These are phyloP conservation scores for Exidia glandulosa DNA, from an alignment of 768 basidiomycete species.

Conservation along the genomic window DNA sequence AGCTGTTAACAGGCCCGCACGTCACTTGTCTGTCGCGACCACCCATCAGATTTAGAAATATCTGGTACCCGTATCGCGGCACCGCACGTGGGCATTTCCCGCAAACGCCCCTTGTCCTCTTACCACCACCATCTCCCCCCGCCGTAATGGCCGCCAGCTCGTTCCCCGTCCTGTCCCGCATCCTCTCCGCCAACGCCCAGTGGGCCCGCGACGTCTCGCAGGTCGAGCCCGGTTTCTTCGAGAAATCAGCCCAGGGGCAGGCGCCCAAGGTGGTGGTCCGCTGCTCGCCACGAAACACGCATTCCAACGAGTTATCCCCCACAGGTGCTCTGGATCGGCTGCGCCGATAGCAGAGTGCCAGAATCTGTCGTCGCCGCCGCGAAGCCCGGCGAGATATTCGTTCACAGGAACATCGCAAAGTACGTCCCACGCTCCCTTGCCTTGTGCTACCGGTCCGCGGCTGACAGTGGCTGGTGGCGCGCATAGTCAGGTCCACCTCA, in stretches of 20 bases:
- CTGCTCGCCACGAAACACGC: not conserved
- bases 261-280: slow-evolving; percentile 39
- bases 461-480: slow-evolving; percentile 57
- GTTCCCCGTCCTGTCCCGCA: slow-evolving; percentile 20
- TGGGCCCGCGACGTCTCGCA: slow-evolving; percentile 56
- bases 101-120: no score
- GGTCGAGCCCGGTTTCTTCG: slow-evolving; percentile 55
- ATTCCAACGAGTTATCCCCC: slow-evolving; percentile 2
- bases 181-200: slow-evolving; percentile 44
- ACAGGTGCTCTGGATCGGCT: slow-evolving; percentile 70
- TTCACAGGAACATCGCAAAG: slow-evolving; percentile 85
- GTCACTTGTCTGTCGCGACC: no score
- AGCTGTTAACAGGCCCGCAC: no score
- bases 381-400: slow-evolving; percentile 72
- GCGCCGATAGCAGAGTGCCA: slow-evolving; percentile 77
- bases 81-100: no score
- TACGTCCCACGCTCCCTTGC: slow-evolving; percentile 24
- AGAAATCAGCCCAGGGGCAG: slow-evolving; percentile 50
- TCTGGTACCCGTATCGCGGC: no score
- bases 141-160: not conserved
- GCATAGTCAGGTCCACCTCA: slow-evolving; percentile 48
- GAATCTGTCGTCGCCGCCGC: slow-evolving; percentile 61
- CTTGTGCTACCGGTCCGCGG: not conserved
- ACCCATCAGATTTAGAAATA: no score
- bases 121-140: not conserved